phyloP scores from a whole-genome alignment of 306 rosid genomes.

The Sindora glabra region DNA sequence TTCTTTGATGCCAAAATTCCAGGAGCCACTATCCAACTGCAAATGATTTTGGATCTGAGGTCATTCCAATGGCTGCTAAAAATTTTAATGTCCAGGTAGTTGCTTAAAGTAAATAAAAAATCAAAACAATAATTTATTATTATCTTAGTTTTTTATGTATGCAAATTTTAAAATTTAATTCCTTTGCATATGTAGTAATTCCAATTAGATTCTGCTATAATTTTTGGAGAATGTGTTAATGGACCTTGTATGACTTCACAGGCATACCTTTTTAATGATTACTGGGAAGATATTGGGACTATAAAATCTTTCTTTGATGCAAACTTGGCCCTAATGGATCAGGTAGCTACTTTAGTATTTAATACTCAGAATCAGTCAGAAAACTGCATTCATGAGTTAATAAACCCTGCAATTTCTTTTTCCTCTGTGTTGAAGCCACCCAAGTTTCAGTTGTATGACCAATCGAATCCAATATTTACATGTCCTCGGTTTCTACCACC shows the following conservation, averaged over 20 bases:
- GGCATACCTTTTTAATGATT: conserved; percentile 45
- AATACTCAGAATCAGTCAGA: background rate
- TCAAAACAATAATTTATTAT: background rate
- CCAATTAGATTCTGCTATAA: background rate
- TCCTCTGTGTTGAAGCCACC: conserved; percentile 32
- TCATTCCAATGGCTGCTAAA: conserved; percentile 43
- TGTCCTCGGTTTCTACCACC: conserved; percentile 45
- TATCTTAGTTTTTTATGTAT: background rate
- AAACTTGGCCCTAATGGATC: conserved; percentile 41
- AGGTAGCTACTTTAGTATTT: conserved; percentile 24
- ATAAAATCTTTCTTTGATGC: conserved; percentile 50
- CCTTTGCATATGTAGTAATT: background rate
- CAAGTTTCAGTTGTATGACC: conserved; percentile 47
- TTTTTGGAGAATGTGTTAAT: background rate
- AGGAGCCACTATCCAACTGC: conserved; percentile 38
- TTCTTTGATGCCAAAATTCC: conserved; percentile 3
- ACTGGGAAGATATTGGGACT: conserved; percentile 57
- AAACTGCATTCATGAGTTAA: background rate
- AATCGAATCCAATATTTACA: conserved; percentile 35
- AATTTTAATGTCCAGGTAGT: conserved; percentile 44
- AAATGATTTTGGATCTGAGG: conserved; percentile 50
- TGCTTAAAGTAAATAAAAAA: background rate
- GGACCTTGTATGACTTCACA: conserved; percentile 13
- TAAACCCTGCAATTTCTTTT: conserved; percentile 12
- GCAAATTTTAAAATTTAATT: background rate